Base-by-base conservation (phyloP, 257 asterid genomes). In the Penstemon eatonii region DNA sequence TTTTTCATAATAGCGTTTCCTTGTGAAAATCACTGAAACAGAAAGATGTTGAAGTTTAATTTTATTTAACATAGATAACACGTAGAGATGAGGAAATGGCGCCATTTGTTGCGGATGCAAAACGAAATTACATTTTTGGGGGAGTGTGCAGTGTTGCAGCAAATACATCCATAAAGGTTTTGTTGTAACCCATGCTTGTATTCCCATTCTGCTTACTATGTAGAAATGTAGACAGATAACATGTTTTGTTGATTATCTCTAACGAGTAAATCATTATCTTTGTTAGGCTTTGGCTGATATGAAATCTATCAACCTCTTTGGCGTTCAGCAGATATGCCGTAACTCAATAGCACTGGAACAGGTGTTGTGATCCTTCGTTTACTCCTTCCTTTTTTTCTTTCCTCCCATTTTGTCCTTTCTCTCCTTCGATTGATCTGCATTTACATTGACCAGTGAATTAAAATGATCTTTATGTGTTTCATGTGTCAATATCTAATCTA, bases 271-370 rank as follows among this genome's bases (percentile, higher is more conserved):
- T 46, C 36, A 12, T 60, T 75, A 8, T 69, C 66, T 37, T 38
- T 77, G 49, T 68, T 67, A 94, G 99, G 99, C 96, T 79, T 83
- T 94, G 91, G 79, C 88, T 78, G 96, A 89, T 75, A 84, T 94
- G 86, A 89, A 81, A 71, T 87, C 95, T 47, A 89, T 94, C 85
- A 94, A 91, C 88, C 97, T 94, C 78, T 91, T 91, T 66, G 99
- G 99, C 18, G 96, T 94, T 73, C 99, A 94, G 83, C 99, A 94
- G 82, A 87, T 94, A 80, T 91, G 96, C 74, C 96, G 99, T 66
- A 91, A 94, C 77, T 86, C 99, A 75, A 94, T 94, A 77, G 96
- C 99, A 33, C 81, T 94, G 73, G 99, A 94, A 77, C 99, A 89
- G 97, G 99, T 94, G 39, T 76, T 55, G 76, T 75, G 66, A 50